Base-by-base conservation (phyloP, 208 protist genomes). In the Leishmania guyanensis region DNA sequence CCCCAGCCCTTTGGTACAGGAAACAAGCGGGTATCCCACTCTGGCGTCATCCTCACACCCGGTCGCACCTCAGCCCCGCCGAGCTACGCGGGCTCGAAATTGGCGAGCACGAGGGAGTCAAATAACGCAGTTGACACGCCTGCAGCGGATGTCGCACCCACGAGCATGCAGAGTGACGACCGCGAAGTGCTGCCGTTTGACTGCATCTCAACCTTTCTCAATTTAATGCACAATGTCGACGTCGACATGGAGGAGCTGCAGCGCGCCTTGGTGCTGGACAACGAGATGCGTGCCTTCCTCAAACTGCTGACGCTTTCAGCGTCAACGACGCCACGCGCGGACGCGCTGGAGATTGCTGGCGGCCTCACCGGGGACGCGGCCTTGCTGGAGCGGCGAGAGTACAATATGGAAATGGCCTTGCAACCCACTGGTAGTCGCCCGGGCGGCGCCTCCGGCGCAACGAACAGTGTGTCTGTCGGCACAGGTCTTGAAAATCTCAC, bases 251-350 rank as follows among this genome's bases (percentile, higher is more conserved):
- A 90, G 48, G 79, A 89, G 48, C 87, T 97, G 60, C 91, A 94
- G 84, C 60, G 66, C 16, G 86, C 86, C 0, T 78, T 95, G 36
- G 94, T 88, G 64, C 89, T 97, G 60, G 91, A 97, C 58, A 91
- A 96, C 78, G 94, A 97, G 78, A 94, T 96, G 84, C 86, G 87
- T 4, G 93, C 94, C 14, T 96, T 97, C 75, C 87, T 97, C 68
- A 93, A 94, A 80, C 92, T 92, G 12, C 88, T 97, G 64, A 96
- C 94, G 12, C 85, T 97, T 1, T 94, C 94, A 51, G 90, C 93
- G 48, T 91, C 94, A 8, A 92, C 91, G 0, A 97, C 94, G 0
- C 87, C 89, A 16, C 90, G 94, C 48, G 82, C 79, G 22, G 88
- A 93, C 66, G 77, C 86, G 26, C 81, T 66, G 39, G 86, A 81